Conservation (phyloP, 495 filamentous ascomycete species). For the Acidiella bohemica region DNA sequence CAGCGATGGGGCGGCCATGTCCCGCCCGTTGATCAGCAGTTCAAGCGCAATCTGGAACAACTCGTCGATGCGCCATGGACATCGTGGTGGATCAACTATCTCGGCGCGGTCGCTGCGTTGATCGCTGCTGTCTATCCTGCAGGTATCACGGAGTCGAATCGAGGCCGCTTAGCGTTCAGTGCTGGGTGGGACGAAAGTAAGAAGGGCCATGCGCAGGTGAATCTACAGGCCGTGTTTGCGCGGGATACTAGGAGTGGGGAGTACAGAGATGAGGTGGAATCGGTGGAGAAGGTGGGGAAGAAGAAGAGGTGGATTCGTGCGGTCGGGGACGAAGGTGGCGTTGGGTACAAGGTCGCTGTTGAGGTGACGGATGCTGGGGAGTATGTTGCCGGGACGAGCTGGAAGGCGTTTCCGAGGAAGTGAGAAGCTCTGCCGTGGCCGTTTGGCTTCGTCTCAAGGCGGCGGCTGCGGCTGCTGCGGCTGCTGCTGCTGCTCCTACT, state of each 20-base stretch:
- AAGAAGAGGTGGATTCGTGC: conserved; percentile 6
- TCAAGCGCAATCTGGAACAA: conserved; percentile 29
- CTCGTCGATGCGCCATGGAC: conserved; percentile 35
- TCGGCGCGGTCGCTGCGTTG: conserved; percentile 41
- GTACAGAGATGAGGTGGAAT: not conserved
- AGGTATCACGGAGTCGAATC: conserved; percentile 24
- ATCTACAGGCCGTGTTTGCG: not conserved
- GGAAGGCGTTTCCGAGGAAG: too few relatives aligned
- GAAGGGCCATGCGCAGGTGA: conserved; percentile 2
- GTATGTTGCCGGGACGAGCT: not conserved
- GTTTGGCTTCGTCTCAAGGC: too few relatives aligned
- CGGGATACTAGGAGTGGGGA: not conserved
- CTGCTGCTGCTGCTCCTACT: too few relatives aligned
- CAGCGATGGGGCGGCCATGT: conserved; percentile 63
- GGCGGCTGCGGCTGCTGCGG: too few relatives aligned
- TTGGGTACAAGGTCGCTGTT: conserved; percentile 4
- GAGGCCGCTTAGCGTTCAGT: conserved; percentile 9
- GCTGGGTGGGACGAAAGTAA: conserved; percentile 25
- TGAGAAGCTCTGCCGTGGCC: too few relatives aligned
- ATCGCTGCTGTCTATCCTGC: conserved; percentile 37
- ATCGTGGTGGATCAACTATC: conserved; percentile 50
- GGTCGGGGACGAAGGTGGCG: conserved; percentile 1
- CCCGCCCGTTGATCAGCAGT: conserved; percentile 34
- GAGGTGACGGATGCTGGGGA: not conserved
- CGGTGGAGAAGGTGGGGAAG: conserved; percentile 6